A percentile compares a stretch with the other conserved stretches of the same genome.
Conservation (phyloP, 1,284 basidiomycete species). For the Singerocomus inundabilis region DNA sequence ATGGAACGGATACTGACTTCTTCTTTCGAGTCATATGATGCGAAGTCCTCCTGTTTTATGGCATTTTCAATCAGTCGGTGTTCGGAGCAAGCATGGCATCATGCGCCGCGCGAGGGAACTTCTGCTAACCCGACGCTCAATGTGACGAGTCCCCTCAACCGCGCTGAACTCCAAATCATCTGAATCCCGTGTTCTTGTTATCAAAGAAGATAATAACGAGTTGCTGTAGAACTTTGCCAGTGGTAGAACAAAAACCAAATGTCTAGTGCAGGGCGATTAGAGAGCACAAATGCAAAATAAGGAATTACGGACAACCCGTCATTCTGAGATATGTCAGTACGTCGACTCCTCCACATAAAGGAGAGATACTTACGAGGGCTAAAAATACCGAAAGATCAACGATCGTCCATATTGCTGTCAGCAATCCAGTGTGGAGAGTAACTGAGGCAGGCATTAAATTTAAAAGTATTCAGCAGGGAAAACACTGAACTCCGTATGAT, state of each 20-base stretch:
- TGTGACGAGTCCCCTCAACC: constrained; percentile 22
- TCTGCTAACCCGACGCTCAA: constrained; percentile 20
- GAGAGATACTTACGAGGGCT: constrained; percentile 21
- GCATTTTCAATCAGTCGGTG: constrained; percentile 9
- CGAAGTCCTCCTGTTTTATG: constrained; percentile 14
- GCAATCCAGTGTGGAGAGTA: constrained; percentile 37
- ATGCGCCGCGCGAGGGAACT: constrained; percentile 1
- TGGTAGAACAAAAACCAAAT: constrained; percentile 34
- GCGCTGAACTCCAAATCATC: constrained; percentile 22
- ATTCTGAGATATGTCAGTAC: constrained; percentile 17
- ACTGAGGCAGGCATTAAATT: constrained; percentile 22
- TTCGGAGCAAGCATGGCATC: not conserved
- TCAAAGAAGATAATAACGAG: constrained; percentile 35
- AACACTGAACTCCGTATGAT: constrained; percentile 31
- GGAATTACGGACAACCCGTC: constrained; percentile 19
- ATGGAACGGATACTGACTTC: constrained; percentile 7
- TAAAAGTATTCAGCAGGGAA: not conserved
- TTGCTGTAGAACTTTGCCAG: constrained; percentile 38
- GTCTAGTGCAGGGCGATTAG: constrained; percentile 16
- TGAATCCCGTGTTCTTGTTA: constrained; percentile 28
- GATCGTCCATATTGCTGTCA: constrained; percentile 37
- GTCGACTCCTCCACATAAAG: not conserved
- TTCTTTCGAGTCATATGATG: constrained; percentile 10
- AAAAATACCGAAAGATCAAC: constrained; percentile 34
- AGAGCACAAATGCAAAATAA: not conserved